phyloP scores from a whole-genome alignment of 176 grass and related monocot genomes.

The Zizania latifolia region DNA sequence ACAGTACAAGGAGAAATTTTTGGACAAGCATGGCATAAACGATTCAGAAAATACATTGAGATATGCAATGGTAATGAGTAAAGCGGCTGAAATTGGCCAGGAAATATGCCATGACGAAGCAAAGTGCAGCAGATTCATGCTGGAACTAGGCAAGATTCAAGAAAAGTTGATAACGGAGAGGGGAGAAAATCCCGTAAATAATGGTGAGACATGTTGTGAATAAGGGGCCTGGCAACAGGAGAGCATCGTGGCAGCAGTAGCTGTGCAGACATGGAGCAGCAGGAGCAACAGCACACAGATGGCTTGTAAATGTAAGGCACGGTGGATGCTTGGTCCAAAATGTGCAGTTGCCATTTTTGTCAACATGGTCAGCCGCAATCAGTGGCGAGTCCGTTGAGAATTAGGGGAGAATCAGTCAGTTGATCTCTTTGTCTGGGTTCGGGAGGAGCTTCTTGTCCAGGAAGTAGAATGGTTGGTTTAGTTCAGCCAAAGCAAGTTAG shows the following conservation, averaged over 20 bases:
- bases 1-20: not conserved
- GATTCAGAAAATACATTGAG: not conserved
- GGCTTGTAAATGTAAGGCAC: not conserved
- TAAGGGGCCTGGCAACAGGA: not conserved
- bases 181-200: not conserved
- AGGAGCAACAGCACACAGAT: not conserved
- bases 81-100: not conserved
- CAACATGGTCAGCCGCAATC: not conserved
- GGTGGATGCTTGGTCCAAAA: not conserved
- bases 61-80: slow-evolving; percentile 18
- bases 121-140: slow-evolving; percentile 13
- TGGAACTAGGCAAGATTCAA: not conserved
- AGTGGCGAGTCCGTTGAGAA: not conserved
- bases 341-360: not conserved
- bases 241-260: not conserved
- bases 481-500: not conserved
- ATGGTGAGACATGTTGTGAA: not conserved
- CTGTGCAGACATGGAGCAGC: not conserved
- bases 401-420: not conserved
- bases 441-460: not conserved
- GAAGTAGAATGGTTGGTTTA: slow-evolving; percentile 5
- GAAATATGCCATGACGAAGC: not conserved
- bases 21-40: not conserved
- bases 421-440: not conserved
- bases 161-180: not conserved